Evolutionary conservation across 139 green algal species (phyloP).

Genomic region (Chlamydomonas asymmetrica): DNA sequence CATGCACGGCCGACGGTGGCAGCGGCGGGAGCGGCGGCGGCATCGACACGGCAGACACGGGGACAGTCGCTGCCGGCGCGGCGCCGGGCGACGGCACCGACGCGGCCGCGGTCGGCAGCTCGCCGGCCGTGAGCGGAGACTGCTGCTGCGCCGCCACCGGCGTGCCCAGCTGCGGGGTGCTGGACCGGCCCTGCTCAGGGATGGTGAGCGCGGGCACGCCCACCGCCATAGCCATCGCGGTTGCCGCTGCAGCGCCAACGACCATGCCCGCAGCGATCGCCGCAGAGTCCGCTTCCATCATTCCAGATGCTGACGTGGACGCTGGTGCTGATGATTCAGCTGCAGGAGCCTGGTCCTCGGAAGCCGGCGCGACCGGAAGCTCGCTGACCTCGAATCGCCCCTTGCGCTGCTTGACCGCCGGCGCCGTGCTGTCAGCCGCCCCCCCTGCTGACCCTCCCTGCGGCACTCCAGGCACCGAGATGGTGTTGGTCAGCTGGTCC

Average conservation of each 20-base stretch:
- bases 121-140: no score
- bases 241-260: no score
- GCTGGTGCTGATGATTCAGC: not conserved
- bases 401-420: conserved; percentile 23
- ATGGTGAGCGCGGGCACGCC: not conserved
- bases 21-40: not conserved
- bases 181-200: no score
- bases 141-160: no score
- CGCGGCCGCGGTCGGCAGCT: no score
- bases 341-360: not conserved
- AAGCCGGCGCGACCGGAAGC: not conserved
- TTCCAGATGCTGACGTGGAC: no score
- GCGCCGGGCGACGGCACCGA: not conserved
- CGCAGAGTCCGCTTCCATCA: no score
- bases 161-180: no score
- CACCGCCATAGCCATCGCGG: no score
- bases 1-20: not conserved
- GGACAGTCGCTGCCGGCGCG: not conserved
- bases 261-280: no score
- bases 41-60: not conserved
- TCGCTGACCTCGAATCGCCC: conserved; percentile 80
- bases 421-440: not conserved
- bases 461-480: not conserved
- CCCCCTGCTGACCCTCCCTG: not conserved
- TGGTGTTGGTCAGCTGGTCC: conserved; percentile 6